Conservation (phyloP, 495 filamentous ascomycete genomes). For the Penicillium angulare region DNA sequence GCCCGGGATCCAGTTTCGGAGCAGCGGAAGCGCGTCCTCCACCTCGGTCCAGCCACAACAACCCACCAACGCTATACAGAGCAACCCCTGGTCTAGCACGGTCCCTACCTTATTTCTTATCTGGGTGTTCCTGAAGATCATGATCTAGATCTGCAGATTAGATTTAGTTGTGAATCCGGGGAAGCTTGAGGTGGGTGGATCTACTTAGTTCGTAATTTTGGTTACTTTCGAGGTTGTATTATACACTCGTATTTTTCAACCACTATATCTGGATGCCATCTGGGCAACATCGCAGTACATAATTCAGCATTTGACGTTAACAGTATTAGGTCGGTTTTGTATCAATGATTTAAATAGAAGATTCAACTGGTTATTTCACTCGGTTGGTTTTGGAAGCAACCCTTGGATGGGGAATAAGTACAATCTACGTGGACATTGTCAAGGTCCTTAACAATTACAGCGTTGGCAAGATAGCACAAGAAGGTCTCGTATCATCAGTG, state of each 20-base stretch:
- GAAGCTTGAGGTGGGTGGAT: conserved; percentile 32
- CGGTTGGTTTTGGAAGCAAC: no score
- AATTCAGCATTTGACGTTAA: no score
- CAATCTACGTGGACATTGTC: no score
- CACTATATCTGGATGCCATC: not conserved
- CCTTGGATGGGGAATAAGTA: no score
- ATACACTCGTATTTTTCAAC: not conserved
- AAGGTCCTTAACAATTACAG: no score
- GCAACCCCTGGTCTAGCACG: conserved; percentile 14
- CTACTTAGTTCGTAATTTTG: conserved; percentile 5
- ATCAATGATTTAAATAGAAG: no score
- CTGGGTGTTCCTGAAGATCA: conserved; percentile 12
- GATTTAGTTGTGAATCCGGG: conserved; percentile 20
- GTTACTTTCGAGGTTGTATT: conserved; percentile 5
- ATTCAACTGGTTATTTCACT: no score
- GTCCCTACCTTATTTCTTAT: conserved; percentile 20
- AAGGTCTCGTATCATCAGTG: conserved; percentile 23
- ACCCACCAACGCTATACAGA: not conserved
- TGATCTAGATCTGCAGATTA: conserved; percentile 9
- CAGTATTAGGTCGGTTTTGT: no score
- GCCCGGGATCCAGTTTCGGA: conserved; percentile 24
- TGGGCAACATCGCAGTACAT: no score
- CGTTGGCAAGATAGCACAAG: no score
- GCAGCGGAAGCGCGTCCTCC: conserved; percentile 18
- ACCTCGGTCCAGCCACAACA: conserved; percentile 3